Conservation (phyloP, 2,329 filamentous ascomycete species). For the Colletotrichum navitas region DNA sequence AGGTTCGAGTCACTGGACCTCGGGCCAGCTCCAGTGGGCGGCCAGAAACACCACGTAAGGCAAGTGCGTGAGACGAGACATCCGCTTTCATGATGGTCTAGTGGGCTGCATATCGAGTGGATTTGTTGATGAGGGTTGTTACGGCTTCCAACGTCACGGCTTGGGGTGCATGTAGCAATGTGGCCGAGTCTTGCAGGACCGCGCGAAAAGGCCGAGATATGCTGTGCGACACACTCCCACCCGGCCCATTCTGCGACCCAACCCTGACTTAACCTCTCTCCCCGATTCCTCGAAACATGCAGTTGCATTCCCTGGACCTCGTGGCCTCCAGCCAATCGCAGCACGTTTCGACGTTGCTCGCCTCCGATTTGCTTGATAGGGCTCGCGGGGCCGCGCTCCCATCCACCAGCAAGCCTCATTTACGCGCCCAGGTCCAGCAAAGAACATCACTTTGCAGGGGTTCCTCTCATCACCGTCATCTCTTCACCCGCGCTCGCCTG, state of each 20-base stretch:
- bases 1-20: constrained; percentile 60
- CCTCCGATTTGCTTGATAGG: constrained; percentile 62
- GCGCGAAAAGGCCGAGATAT: constrained; percentile 38
- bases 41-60: constrained; percentile 46
- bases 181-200: constrained; percentile 23
- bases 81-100: constrained; percentile 18
- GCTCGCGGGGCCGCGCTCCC: constrained; percentile 55
- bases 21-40: constrained; percentile 53
- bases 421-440: constrained; percentile 61
- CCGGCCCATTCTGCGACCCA: constrained; percentile 41
- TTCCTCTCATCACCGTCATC: constrained; percentile 45
- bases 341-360: constrained; percentile 51
- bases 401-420: constrained; percentile 63
- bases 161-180: constrained; percentile 31
- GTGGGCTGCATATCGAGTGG: constrained; percentile 12
- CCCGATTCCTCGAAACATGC: constrained; percentile 36
- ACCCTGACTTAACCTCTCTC: constrained; percentile 41
- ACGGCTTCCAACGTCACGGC: constrained; percentile 30
- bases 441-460: constrained; percentile 54
- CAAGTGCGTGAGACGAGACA: constrained; percentile 51
- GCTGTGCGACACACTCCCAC: constrained; percentile 40
- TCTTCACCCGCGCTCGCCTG: constrained; percentile 36
- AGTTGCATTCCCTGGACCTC: constrained; percentile 32
- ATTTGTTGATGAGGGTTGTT: constrained; percentile 20
- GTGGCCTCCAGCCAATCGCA: constrained; percentile 56